Evolutionary conservation across 2,329 filamentous ascomycete genomes (phyloP), one percentile per base, ranked within the genome.

Genomic region (Trichoderma hamatum): DNA sequence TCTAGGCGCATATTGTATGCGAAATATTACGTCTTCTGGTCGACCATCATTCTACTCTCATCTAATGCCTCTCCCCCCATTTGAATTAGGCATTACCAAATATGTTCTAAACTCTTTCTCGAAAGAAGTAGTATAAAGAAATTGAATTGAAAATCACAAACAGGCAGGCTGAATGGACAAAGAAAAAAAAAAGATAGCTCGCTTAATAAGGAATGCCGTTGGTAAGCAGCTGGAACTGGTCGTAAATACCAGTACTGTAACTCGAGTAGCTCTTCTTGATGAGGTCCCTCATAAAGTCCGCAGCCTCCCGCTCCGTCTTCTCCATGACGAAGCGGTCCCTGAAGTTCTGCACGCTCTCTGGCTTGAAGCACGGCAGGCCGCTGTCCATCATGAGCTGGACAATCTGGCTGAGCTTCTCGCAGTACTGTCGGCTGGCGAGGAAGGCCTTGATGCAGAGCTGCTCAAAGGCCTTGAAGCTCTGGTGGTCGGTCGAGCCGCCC

Each of bases 291-390:
- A 99, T 97, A 75, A 96, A 97, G 71, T 97, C 94, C 0, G 95
- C 96, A 0, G 96, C 96, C 80, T 99, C 96, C 59, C 93, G 86
- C 80, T 99, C 96, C 68, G 84, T 93, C 84, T 91, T 94, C 69
- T 98, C 96, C 68, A 97, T 83, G 69, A 97, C 95, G 80, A 99
- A 98, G 16, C 96, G 84, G 75, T 97, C 93, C 72, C 89, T 89
- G 82, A 99, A 97, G 81, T 97, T 93, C 80, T 91, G 89, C 71
- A 99, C 91, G 14, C 92, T 97, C 80, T 97, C 93, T 0, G 95
- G 94, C 81, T 97, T 98, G 86, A 99, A 99, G 82, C 96, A 99
- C 7, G 96, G 96, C 75, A 99, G 80, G 0, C 96, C 96, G 73
- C 91, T 96, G 77, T 97, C 96, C 83, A 98, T 89, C 96, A 99